Percentiles rank a stretch among this genome's conserved stretches.
Evolutionary conservation across 768 basidiomycete species (phyloP).

Genomic region (Tremella yokohamensis): DNA sequence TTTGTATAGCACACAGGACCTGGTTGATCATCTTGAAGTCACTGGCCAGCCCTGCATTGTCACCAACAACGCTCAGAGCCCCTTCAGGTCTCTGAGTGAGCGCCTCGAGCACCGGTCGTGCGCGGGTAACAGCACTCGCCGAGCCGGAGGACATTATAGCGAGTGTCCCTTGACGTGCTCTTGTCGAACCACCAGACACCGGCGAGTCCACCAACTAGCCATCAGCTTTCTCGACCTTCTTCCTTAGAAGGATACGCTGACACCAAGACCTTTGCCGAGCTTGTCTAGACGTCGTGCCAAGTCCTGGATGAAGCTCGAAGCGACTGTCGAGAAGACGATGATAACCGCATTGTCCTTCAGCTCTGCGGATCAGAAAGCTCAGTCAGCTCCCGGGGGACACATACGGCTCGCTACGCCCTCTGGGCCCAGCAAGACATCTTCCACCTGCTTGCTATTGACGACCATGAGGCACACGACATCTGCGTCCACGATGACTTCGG

Average conservation of each 20-base stretch:
- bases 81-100: constrained; percentile 34
- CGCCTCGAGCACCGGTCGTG: constrained; percentile 31
- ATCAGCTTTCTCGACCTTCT: constrained; percentile 2
- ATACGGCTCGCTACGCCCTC: constrained; percentile 28
- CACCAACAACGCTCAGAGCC: constrained; percentile 29
- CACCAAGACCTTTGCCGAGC: constrained; percentile 34
- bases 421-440: constrained; percentile 34
- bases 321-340: constrained; percentile 46
- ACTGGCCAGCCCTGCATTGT: constrained; percentile 31
- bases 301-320: constrained; percentile 28
- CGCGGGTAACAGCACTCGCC: constrained; percentile 17
- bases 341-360: constrained; percentile 31
- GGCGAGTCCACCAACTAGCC: constrained; percentile 11
- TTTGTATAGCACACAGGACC: constrained; percentile 40
- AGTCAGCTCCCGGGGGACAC: constrained; percentile 1
- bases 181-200: constrained; percentile 40
- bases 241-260: constrained; percentile 21
- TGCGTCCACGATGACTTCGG: constrained; percentile 10
- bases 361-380: constrained; percentile 17
- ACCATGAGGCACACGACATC: constrained; percentile 46
- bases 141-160: constrained; percentile 41
- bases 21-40: constrained; percentile 49
- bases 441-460: constrained; percentile 40
- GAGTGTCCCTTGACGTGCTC: constrained; percentile 38
- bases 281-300: constrained; percentile 34